Percentiles rank a stretch among this genome's conserved stretches.
phyloP scores from a whole-genome alignment of 805 yeast genomes.

The Pichia cephalocereana region DNA sequence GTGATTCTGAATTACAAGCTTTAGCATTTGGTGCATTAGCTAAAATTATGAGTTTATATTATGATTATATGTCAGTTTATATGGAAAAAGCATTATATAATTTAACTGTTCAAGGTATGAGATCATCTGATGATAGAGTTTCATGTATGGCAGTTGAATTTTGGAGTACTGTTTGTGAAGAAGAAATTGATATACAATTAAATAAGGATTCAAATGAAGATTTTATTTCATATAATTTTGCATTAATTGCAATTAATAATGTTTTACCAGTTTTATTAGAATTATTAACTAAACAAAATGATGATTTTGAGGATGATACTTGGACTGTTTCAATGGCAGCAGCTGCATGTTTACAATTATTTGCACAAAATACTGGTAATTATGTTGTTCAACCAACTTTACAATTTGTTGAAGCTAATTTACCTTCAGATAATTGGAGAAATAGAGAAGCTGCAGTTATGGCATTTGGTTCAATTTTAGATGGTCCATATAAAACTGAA shows the following conservation, averaged over 20 bases:
- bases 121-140: slow-evolving; percentile 70
- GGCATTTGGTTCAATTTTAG: slow-evolving; percentile 97
- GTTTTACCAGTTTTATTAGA: slow-evolving; percentile 80
- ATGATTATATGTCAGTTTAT: slow-evolving; percentile 81
- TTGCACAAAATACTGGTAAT: slow-evolving; percentile 84
- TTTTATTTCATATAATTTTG: slow-evolving; percentile 64
- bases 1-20: slow-evolving; percentile 73
- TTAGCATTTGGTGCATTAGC: slow-evolving; percentile 95
- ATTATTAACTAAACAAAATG: slow-evolving; percentile 80
- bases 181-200: slow-evolving; percentile 72
- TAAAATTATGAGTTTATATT: slow-evolving; percentile 82
- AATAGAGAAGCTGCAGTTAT: slow-evolving; percentile 94
- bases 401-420: slow-evolving; percentile 70
- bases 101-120: slow-evolving; percentile 87
- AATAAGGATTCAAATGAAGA: slow-evolving; percentile 53
- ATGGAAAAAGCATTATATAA: slow-evolving; percentile 96
- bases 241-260: slow-evolving; percentile 71
- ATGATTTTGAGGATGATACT: slow-evolving; percentile 89
- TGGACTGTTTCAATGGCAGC: slow-evolving; percentile 99
- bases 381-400: slow-evolving; percentile 80
- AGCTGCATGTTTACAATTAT: slow-evolving; percentile 90
- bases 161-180: slow-evolving; percentile 99
- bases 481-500: slow-evolving; percentile 79
- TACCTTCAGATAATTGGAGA: slow-evolving; percentile 63
- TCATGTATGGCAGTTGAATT: slow-evolving; percentile 98